Base-by-base conservation (phyloP, 2,329 filamentous ascomycete species). In the Stagonosporopsis rhizophila region DNA sequence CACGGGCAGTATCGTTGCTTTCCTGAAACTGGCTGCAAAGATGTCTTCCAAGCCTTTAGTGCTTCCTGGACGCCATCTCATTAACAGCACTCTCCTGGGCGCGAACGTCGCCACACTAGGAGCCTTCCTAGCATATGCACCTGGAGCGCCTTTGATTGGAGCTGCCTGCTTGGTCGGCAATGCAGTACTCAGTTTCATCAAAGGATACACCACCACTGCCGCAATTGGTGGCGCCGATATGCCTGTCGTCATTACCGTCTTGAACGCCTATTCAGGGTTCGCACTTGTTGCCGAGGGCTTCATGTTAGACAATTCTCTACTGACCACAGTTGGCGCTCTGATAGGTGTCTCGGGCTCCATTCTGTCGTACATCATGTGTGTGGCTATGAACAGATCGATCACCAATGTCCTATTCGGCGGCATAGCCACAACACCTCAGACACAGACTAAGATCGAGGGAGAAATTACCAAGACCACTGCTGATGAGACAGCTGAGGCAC, bases 201-300 rank as follows among this genome's bases (percentile, higher is more conserved):
- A 96, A 74, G 92, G 92, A 7, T 96, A 87, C 70, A 96, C 92
- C 0, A 96, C 92, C 0, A 96, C 92, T 0, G 85, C 92, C 2
- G 91, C 91, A 0, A 96, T 96, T 68, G 92, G 92, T 20, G 92
- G 92, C n/a, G 92, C 92, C 12, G 92, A 96, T 70, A 96, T 96
- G 92, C 92, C 89, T 14, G 91, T 96, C 5, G 91, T 95, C 28
- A 96, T 96, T 61, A 96, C 91, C 0, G 92, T 96, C 1, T 78
- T 96, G 19, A 96, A 96, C 66, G 92, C 92, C 0, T 96, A 96
- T 73, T 94, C 90, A 44, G 92, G 92, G 12, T 96, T 96, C 55
- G 92, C 92, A 0, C 82, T 96, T 2, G 91, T 96, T 0, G 92
- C 92, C 0, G 92, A 96, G 75, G 92, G 92, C 0, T 89, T 96